Evolutionary conservation across 108 stramenopile species (phyloP), one percentile per base, ranked within the genome.

Genomic region (Bacterosira constricta): DNA sequence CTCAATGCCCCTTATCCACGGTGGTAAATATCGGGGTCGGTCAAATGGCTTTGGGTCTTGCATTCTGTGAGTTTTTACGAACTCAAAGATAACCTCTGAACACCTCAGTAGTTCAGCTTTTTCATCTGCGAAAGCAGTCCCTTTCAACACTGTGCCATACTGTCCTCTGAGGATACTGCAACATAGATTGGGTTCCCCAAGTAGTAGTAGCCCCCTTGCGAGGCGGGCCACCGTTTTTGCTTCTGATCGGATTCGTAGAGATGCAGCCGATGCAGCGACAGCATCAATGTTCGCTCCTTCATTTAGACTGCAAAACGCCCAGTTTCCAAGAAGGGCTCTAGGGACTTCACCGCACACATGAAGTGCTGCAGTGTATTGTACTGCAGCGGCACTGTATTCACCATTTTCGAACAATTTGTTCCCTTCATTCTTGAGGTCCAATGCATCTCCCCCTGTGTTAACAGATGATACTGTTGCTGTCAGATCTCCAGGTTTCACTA

Each of bases 301-400:
- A 59, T 12, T 6, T 8, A 69, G 58, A 23, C 67, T 60, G 38
- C 57, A 69, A n/a, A 44, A 21, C 18, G 55, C 56, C 67, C 56
- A 69, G 18, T 58, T 59, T 6, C 37, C 25, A 41, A 69, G 57
- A 1, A 69, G 27, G 44, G 67, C 67, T n/a, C 67, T 21, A 23
- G 25, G 26, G 4, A 35, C 60, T 38, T 69, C 58, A 17, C 67
- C 67, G 15, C 26, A 57, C 27, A 17, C 38, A 26, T 7, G n/a
- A n/a, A 73, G 37, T 15, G 71, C 71, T 12, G 41, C 13, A 25
- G 63, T 61, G 65, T 73, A 73, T 0, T 27, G 25, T 65, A 55
- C 17, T 1, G 25, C 53, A 13, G 71, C 71, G 27, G 65, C 26
- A 5, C 13, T 52, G 36, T 59, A 73, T 6, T 73, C 41, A 0